Percentiles rank a stretch among this genome's conserved stretches.
These are phyloP conservation scores for Leptographium galeiforme DNA, from an alignment of 2,329 filamentous ascomycete genomes.

Conservation along the genomic window DNA sequence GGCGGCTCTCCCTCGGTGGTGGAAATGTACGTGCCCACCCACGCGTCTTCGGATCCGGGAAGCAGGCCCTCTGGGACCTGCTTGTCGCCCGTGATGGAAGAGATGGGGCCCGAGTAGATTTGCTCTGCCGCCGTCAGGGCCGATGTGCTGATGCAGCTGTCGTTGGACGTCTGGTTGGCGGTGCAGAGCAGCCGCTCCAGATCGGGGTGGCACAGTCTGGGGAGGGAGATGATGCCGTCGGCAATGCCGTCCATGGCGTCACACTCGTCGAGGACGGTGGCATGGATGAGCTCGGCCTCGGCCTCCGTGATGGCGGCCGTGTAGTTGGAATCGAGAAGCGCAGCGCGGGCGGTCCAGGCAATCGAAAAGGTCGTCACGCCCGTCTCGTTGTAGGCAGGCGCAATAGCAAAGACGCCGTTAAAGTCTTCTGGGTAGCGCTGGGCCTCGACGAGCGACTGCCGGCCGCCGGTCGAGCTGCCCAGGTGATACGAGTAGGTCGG, in stretches of 20 bases:
- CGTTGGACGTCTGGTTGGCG: conserved; percentile 11
- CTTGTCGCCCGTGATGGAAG: conserved; percentile 17
- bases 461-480: conserved; percentile 40
- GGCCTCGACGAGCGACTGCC: conserved; percentile 35
- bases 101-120: conserved; percentile 16
- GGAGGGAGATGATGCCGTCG: conserved; percentile 28
- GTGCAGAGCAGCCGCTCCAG: conserved; percentile 13
- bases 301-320: not conserved
- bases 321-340: not conserved
- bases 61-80: conserved; percentile 28
- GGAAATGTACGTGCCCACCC: conserved; percentile 1
- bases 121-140: conserved; percentile 21
- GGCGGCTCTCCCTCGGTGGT: not conserved
- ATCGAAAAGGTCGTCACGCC: not conserved
- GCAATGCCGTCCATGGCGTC: conserved; percentile 25
- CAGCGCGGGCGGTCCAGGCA: not conserved
- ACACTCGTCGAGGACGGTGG: conserved; percentile 26
- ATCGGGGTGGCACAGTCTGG: conserved; percentile 22
- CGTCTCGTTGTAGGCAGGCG: conserved; percentile 16
- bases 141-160: conserved; percentile 23
- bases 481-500: conserved; percentile 31
- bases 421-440: conserved; percentile 38
- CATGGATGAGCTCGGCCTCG: conserved; percentile 17
- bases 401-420: conserved; percentile 34
- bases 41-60: conserved; percentile 27